A percentile compares a stretch with the other conserved stretches of the same genome.
Conservation (phyloP, 495 filamentous ascomycete species). For the Aspergillus avenaceus region DNA sequence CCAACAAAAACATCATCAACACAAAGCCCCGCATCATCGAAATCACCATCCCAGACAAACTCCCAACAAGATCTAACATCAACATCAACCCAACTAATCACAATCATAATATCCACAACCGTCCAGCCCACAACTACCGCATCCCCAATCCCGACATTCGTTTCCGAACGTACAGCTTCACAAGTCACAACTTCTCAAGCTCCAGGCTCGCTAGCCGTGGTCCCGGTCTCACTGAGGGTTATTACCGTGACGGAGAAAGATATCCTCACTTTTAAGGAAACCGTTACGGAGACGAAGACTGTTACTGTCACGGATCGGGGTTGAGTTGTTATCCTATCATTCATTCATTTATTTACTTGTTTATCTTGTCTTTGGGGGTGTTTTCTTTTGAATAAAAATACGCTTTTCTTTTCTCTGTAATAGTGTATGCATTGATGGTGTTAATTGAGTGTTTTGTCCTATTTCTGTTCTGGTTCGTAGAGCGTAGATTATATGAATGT, state of each 20-base stretch:
- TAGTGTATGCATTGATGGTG: too few species aligned
- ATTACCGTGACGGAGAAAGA: slow-evolving; percentile 9
- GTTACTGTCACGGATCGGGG: neutral
- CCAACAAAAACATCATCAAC: neutral
- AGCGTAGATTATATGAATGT: too few species aligned
- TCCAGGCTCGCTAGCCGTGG: neutral
- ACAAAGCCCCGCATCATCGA: neutral
- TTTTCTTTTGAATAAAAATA: too few species aligned
- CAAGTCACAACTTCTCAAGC: too few species aligned
- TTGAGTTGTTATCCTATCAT: neutral
- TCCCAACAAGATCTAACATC: too few species aligned
- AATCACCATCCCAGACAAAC: neutral
- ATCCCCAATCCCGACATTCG: neutral
- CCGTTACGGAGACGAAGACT: slow-evolving; percentile 8
- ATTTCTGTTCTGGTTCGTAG: too few species aligned
- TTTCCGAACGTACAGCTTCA: too few species aligned
- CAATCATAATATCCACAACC: neutral
- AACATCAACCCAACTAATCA: too few species aligned
- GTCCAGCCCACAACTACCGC: neutral
- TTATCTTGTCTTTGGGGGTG: too few species aligned
- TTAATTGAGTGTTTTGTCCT: too few species aligned
- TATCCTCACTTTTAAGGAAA: neutral
- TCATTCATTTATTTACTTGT: neutral
- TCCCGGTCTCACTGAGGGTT: neutral
- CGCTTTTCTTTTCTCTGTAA: too few species aligned